Conservation (phyloP, 495 filamentous ascomycete genomes). For the Penicillium lividum region DNA sequence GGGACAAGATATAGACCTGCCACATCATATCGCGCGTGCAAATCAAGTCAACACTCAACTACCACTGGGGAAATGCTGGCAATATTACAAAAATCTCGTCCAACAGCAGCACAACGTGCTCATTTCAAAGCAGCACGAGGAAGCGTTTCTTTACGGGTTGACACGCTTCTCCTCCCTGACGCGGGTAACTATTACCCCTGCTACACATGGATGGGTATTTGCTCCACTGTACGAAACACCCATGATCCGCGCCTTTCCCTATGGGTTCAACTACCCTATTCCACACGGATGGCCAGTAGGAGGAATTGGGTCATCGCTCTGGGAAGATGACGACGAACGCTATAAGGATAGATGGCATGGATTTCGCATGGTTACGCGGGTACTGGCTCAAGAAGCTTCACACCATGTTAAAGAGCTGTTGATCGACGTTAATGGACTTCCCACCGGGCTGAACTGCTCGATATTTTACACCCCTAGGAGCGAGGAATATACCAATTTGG, state of each 20-base stretch:
- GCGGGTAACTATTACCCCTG: conserved; percentile 32
- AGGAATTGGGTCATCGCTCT: conserved; percentile 4
- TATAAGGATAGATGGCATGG: conserved; percentile 25
- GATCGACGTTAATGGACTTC: conserved; percentile 20
- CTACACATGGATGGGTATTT: conserved; percentile 30
- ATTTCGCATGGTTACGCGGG: conserved; percentile 19
- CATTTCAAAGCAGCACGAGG: conserved; percentile 17
- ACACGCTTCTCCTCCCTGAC: conserved; percentile 26
- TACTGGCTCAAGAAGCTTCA: conserved; percentile 13
- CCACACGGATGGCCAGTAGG: conserved; percentile 29
- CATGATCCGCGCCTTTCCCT: conserved; percentile 34
- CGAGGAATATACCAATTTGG: not conserved
- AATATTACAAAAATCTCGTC: conserved; percentile 21
- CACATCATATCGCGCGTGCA: conserved; percentile 15
- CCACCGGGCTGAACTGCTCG: conserved; percentile 17
- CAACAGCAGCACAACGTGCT: conserved; percentile 25
- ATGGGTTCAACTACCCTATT: conserved; percentile 34
- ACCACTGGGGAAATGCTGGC: conserved; percentile 19
- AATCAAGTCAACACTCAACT: conserved; percentile 16
- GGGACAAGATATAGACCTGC: conserved; percentile 15
- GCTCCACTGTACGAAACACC: conserved; percentile 34
- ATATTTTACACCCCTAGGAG: not conserved
- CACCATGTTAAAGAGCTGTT: conserved; percentile 22
- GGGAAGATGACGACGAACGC: conserved; percentile 12
- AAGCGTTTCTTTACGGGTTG: conserved; percentile 27